A percentile compares a stretch with the other conserved stretches of the same genome.
phyloP scores from a whole-genome alignment of 2,329 filamentous ascomycete species.

The Mycogone perniciosa region DNA sequence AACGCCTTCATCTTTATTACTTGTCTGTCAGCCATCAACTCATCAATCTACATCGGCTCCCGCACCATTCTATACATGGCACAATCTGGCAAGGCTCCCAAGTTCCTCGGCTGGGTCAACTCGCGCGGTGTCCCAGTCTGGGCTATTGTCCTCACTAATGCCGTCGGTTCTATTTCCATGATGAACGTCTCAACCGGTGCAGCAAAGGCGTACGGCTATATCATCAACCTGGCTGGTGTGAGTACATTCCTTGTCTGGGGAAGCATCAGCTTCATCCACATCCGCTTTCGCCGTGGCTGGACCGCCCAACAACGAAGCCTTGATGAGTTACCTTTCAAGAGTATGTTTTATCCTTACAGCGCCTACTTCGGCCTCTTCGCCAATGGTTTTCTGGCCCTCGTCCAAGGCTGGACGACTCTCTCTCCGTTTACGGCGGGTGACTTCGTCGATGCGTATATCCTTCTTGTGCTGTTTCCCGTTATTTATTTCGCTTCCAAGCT shows the following conservation, averaged over 20 bases:
- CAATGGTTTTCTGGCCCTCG: constrained; percentile 53
- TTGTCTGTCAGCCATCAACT: constrained; percentile 66
- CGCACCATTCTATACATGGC: constrained; percentile 72
- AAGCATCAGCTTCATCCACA: constrained; percentile 62
- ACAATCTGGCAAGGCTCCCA: constrained; percentile 64
- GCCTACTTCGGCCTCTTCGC: constrained; percentile 53
- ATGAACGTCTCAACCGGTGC: constrained; percentile 67
- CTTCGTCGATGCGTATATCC: constrained; percentile 60
- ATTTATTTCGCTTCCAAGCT: constrained; percentile 53
- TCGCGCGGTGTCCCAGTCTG: constrained; percentile 54
- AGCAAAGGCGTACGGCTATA: constrained; percentile 58
- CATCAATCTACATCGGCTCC: constrained; percentile 70
- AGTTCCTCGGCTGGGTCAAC: constrained; percentile 62
- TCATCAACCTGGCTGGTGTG: constrained; percentile 64
- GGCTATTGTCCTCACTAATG: constrained; percentile 62
- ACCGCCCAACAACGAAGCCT: constrained; percentile 47
- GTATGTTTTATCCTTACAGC: constrained; percentile 49
- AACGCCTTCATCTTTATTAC: constrained; percentile 72
- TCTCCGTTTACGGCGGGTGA: constrained; percentile 50
- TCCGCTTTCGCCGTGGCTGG: constrained; percentile 64
- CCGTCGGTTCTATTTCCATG: constrained; percentile 65
- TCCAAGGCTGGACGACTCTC: constrained; percentile 57
- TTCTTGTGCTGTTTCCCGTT: constrained; percentile 52
- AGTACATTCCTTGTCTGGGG: constrained; percentile 69
- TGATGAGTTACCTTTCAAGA: constrained; percentile 49